Percentiles rank a stretch among this genome's conserved stretches.
These are phyloP conservation scores for Salix suchowensis DNA, from an alignment of 345 rosid genomes.

Conservation along the genomic window DNA sequence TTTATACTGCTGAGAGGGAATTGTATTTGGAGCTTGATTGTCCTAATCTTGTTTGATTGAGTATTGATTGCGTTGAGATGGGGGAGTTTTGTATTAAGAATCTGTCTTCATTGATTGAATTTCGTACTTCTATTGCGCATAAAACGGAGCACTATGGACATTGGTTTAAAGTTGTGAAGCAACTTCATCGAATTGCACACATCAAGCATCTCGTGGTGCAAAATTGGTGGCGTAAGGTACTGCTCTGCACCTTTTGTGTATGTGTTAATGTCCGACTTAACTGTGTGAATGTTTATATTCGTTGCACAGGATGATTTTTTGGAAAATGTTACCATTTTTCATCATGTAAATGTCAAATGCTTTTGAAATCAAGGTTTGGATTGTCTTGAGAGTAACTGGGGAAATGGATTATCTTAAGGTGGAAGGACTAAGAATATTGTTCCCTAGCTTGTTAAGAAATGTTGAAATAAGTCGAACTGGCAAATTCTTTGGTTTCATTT, in stretches of 20 bases:
- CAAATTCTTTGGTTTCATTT: neutral
- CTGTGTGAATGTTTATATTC: neutral
- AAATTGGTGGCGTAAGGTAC: slow-evolving; percentile 9
- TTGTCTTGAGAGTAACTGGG: neutral
- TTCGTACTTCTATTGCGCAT: slow-evolving; percentile 1
- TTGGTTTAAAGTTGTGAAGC: neutral
- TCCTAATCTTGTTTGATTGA: slow-evolving; percentile 1
- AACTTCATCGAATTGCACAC: slow-evolving; percentile 1
- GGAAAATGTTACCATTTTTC: too few species aligned
- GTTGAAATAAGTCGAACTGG: neutral
- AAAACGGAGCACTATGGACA: neutral
- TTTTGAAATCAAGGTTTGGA: neutral
- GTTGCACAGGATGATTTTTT: neutral
- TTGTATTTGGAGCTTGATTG: slow-evolving; percentile 9
- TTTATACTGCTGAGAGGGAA: neutral
- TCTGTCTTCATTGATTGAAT: slow-evolving; percentile 1
- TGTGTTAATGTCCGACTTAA: neutral
- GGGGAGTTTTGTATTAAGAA: neutral
- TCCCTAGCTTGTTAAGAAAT: neutral
- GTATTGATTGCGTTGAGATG: neutral
- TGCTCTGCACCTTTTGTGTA: neutral
- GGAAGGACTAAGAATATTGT: neutral
- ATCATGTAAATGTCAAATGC: neutral
- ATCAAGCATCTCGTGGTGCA: slow-evolving; percentile 5
- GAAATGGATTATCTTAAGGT: neutral